These are phyloP conservation scores for Globisporangium parvum DNA, from an alignment of 352 stramenopile species.

Conservation along the genomic window DNA sequence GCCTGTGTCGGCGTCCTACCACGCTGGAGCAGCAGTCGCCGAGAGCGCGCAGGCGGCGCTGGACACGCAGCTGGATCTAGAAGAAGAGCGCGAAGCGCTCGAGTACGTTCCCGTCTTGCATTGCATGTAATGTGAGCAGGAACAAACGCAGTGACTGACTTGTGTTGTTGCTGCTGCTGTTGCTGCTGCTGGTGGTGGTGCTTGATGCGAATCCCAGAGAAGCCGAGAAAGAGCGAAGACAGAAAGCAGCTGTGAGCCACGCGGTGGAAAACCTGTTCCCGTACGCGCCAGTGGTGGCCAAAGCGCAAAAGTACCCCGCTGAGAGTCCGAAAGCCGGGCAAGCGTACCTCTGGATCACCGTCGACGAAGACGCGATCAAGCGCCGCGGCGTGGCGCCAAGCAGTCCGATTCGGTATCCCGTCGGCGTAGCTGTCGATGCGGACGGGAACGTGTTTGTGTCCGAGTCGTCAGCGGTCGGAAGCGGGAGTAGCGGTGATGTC, in stretches of 20 bases:
- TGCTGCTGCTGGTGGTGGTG: not conserved
- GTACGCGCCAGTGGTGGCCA: slow-evolving; percentile 67
- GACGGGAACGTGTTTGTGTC: slow-evolving; percentile 74
- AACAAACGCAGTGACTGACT: not conserved
- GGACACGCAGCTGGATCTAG: slow-evolving; percentile 44
- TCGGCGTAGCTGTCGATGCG: slow-evolving; percentile 58
- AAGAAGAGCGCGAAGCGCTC: slow-evolving; percentile 56
- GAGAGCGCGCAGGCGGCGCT: slow-evolving; percentile 12
- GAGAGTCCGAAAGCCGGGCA: slow-evolving; percentile 51
- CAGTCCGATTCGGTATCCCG: slow-evolving; percentile 54
- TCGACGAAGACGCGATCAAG: slow-evolving; percentile 66
- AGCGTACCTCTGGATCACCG: slow-evolving; percentile 69
- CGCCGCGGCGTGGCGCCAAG: slow-evolving; percentile 23
- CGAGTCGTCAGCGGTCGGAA: slow-evolving; percentile 17
- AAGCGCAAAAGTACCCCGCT: slow-evolving; percentile 64
- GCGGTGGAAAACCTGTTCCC: slow-evolving; percentile 76
- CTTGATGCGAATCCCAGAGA: slow-evolving; percentile 21
- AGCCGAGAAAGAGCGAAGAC: slow-evolving; percentile 34
- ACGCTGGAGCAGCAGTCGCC: slow-evolving; percentile 18
- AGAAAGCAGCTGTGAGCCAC: slow-evolving; percentile 50
- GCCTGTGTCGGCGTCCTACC: slow-evolving; percentile 11
- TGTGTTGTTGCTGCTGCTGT: not conserved
- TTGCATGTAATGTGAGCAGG: not conserved
- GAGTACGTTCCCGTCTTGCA: slow-evolving; percentile 18
- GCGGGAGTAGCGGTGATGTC: not conserved